A percentile compares a stretch with the other conserved stretches of the same genome.
Evolutionary conservation across 306 rosid genomes (phyloP).

Genomic region (Pyrus bretschneideri): DNA sequence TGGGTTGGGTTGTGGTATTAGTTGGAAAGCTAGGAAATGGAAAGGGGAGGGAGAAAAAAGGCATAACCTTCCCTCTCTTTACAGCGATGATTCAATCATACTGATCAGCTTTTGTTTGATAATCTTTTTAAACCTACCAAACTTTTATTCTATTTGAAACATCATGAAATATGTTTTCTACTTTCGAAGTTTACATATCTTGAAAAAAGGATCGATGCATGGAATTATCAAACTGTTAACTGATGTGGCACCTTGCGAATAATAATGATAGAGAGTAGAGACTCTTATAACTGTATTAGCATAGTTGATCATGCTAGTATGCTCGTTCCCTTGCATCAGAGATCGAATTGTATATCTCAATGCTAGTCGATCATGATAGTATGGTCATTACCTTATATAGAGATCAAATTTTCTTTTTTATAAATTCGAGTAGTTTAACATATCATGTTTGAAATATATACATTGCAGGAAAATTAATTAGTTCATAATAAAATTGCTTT

Average conservation of each 20-base stretch:
- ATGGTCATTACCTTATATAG: too few species aligned
- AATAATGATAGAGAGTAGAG: background rate
- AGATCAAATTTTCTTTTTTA: too few species aligned
- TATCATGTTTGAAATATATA: too few species aligned
- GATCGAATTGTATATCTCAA: too few species aligned
- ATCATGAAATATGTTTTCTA: slow-evolving; percentile 22
- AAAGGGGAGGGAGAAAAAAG: slow-evolving; percentile 25
- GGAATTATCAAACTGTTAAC: background rate
- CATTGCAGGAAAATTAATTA: too few species aligned
- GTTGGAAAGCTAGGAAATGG: slow-evolving; percentile 51
- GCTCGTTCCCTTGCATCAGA: too few species aligned
- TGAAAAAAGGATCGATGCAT: background rate
- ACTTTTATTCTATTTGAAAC: slow-evolving; percentile 21
- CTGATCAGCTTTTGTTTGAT: slow-evolving; percentile 16
- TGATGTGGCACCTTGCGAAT: background rate
- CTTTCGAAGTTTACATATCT: background rate
- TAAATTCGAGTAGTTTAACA: too few species aligned
- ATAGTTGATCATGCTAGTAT: too few species aligned
- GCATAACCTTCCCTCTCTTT: slow-evolving; percentile 33
- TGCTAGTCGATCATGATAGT: too few species aligned
- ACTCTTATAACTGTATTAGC: background rate
- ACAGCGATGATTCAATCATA: slow-evolving; percentile 58
- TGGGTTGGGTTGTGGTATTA: slow-evolving; percentile 23
- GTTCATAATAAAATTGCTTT: too few species aligned
- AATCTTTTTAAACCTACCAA: slow-evolving; percentile 22